Percentiles rank a stretch among this genome's conserved stretches.
Evolutionary conservation across 371 early-diverging fungal genomes (phyloP).

Genomic region (Fennellomyces sp.): DNA sequence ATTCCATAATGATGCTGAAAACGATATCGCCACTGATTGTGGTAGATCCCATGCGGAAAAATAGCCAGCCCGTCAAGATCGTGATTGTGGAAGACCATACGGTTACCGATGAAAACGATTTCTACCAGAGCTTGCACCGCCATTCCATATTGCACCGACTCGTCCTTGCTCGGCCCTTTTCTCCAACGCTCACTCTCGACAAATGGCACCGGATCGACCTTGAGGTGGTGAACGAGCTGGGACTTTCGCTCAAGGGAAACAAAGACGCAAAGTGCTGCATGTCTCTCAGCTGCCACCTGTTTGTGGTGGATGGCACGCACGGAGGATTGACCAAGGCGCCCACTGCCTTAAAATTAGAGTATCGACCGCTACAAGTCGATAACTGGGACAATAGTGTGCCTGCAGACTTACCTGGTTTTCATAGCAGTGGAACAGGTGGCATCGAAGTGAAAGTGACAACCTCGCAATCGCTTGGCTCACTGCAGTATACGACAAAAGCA

Average conservation of each 20-base stretch:
- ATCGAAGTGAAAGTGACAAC: constrained; percentile 33
- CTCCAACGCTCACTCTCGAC: constrained; percentile 8
- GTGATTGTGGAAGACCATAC: neutral
- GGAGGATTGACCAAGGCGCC: neutral
- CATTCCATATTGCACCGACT: constrained; percentile 32
- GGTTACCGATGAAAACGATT: constrained; percentile 5
- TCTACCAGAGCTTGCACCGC: constrained; percentile 15
- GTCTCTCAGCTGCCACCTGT: constrained; percentile 17
- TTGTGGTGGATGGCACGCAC: neutral
- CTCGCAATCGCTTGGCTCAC: constrained; percentile 2
- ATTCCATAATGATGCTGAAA: neutral
- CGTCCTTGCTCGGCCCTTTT: constrained; percentile 17
- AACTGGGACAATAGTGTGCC: constrained; percentile 25
- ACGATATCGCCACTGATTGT: neutral
- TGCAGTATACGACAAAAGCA: constrained; percentile 21
- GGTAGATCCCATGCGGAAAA: neutral
- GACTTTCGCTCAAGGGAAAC: constrained; percentile 16
- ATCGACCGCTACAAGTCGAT: constrained; percentile 29
- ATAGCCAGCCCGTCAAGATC: neutral
- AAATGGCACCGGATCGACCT: constrained; percentile 40
- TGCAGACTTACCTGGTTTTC: constrained; percentile 25
- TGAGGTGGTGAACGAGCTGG: constrained; percentile 39
- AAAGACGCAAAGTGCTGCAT: constrained; percentile 16
- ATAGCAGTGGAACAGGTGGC: constrained; percentile 30
- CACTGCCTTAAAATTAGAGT: neutral